phyloP scores from a whole-genome alignment of 345 rosid genomes.

The Melaleuca alternifolia region DNA sequence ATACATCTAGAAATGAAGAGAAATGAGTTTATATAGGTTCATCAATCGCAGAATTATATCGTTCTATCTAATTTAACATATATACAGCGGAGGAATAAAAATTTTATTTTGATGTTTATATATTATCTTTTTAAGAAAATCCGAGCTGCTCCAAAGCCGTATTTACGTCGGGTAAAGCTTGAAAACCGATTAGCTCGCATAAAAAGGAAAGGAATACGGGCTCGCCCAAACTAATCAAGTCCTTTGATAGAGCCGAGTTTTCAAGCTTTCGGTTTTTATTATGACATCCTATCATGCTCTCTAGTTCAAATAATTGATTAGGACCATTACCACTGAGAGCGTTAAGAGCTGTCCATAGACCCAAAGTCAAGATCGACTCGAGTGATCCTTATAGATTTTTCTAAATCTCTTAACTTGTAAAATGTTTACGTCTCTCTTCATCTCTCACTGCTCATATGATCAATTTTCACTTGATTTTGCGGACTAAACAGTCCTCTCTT shows the following conservation, averaged over 20 bases:
- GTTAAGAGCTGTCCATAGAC: no score
- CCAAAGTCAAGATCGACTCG: background rate
- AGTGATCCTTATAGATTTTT: background rate
- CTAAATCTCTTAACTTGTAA: background rate
- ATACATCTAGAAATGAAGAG: no score
- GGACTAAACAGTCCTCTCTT: background rate
- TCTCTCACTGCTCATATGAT: background rate
- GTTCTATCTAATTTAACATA: no score
- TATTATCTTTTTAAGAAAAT: background rate
- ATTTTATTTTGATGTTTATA: background rate
- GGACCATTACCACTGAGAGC: no score
- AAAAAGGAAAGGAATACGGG: no score
- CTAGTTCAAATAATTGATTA: background rate
- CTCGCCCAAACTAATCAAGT: background rate
- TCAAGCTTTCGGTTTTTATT: background rate
- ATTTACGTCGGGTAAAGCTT: background rate
- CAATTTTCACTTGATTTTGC: background rate
- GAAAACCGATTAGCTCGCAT: background rate
- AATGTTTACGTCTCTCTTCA: background rate
- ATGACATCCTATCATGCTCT: background rate
- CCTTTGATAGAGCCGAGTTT: accelerated
- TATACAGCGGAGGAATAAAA: no score
- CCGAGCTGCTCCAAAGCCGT: accelerated
- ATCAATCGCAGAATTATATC: no score
- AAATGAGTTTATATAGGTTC: no score